Percentiles rank a stretch among this genome's conserved stretches.
Conservation (phyloP, 768 basidiomycete genomes). For the Russula emetica region DNA sequence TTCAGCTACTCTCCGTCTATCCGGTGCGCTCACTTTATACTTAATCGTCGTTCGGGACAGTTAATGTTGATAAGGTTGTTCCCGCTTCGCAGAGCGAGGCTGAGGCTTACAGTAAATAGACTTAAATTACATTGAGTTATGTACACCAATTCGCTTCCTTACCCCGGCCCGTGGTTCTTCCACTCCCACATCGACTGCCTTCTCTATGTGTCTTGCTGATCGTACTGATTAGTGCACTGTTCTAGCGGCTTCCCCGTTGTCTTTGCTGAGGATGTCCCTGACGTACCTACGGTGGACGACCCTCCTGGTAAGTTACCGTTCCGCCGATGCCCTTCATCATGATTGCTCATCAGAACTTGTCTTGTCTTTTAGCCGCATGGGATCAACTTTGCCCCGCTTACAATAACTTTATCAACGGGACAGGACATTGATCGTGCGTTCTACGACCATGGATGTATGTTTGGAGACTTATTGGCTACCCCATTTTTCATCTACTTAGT, state of each 20-base stretch:
- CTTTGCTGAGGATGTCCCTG: constrained; percentile 21
- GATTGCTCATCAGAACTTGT: not conserved
- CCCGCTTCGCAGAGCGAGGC: no score
- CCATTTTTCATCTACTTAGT: not conserved
- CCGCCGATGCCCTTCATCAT: not conserved
- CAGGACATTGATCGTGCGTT: not conserved
- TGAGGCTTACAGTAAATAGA: no score
- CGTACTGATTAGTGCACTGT: not conserved
- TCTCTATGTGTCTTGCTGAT: not conserved
- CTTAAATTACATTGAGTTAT: no score
- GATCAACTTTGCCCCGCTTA: constrained; percentile 4
- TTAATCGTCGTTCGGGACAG: no score
- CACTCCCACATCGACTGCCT: constrained; percentile 16
- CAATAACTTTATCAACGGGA: not conserved
- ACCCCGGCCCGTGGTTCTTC: constrained; percentile 27
- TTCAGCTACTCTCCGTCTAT: no score
- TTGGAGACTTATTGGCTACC: not conserved
- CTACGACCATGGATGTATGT: not conserved
- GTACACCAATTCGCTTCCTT: constrained; percentile 31
- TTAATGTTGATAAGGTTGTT: no score
- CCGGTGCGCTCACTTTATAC: no score
- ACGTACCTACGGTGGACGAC: not conserved
- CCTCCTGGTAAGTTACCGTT: not conserved
- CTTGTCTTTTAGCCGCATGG: constrained; percentile 10
- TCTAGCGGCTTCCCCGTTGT: constrained; percentile 21